These are phyloP conservation scores for Blastobotrys ciferrii DNA, from an alignment of 1,139 yeast species.

Conservation along the genomic window DNA sequence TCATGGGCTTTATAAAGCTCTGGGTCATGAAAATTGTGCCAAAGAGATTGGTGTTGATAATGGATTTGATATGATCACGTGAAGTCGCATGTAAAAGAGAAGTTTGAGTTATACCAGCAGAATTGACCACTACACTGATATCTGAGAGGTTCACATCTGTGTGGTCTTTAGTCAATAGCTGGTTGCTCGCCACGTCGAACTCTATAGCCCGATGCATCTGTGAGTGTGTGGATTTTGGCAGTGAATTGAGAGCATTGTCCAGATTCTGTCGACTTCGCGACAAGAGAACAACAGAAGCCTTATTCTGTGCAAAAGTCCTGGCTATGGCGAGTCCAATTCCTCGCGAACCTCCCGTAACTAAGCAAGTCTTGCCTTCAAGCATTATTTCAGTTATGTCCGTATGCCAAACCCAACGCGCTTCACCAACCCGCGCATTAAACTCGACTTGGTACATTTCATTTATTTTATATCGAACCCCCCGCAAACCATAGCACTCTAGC, in stretches of 20 bases:
- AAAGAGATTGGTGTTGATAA: conserved; percentile 60
- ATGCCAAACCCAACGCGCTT: too few species aligned
- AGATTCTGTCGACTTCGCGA: conserved; percentile 52
- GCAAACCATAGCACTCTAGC: background rate
- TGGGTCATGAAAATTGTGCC: conserved; percentile 65
- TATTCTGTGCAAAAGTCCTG: conserved; percentile 52
- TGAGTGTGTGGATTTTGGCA: conserved; percentile 37
- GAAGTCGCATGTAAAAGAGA: conserved; percentile 51
- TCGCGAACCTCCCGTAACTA: conserved; percentile 79
- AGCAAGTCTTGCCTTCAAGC: conserved; percentile 26
- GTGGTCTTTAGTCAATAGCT: too few species aligned
- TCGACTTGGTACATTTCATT: background rate
- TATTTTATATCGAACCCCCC: background rate
- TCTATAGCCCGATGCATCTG: conserved; percentile 52
- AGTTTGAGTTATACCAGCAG: conserved; percentile 79
- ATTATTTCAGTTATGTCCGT: conserved; percentile 7
- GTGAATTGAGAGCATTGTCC: conserved; percentile 34
- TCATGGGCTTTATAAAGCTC: conserved; percentile 48
- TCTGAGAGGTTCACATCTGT: conserved; percentile 15
- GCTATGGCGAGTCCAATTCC: conserved; percentile 81
- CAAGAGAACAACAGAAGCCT: conserved; percentile 60
- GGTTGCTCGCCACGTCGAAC: conserved; percentile 54
- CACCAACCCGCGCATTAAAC: too few species aligned
- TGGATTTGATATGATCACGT: conserved; percentile 43
- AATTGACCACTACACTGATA: conserved; percentile 58